Evolutionary conservation across 352 stramenopile genomes (phyloP), one percentile per base, ranked within the genome.

Genomic region (Chrysophaeum taylorii): DNA sequence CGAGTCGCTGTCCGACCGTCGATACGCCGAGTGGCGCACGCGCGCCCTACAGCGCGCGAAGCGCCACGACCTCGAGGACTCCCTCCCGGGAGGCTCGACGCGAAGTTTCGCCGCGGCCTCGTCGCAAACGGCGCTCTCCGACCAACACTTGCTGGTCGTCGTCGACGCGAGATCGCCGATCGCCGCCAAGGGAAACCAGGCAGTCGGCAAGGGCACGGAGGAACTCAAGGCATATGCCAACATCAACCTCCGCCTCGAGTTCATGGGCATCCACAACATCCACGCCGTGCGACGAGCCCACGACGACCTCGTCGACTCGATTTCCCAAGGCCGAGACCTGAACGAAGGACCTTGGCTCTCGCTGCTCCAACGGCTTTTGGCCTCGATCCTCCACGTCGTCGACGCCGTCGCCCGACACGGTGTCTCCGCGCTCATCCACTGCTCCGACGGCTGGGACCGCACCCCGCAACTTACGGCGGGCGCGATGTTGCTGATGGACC

Each of bases 221-320:
- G 33, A 93, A 93, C 72, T 82, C 1, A 81, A 80, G 69, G 87
- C 89, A 0, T 80, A 85, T 14, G 87, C 87, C 33, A 95, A 94
- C 71, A 78, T 79, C 15, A 85, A 92, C 54, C 82, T 85, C 9
- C 78, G 72, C 14, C 78, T 94, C 52, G 84, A 74, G 12, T 94
- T 92, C 68, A 78, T 94, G 15, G 88, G 90, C 71, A 94, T 95
- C 64, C 84, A 85, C 21, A 94, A 95, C 76, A 95, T 96, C 66
- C 89, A 96, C 70, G 86, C 85, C 12, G 89, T 96, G 83, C 85
- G 89, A 12, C 85, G 94, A 52, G 89, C 82, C 70, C 76, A 93
- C 29, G 83, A 90, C 60, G 79, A 74, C 48, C 73, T 94, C 2
- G 81, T 84, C 25, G 73, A 70, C 2, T 15, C 77, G 90, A 41